Base-by-base conservation (phyloP, 768 basidiomycete genomes). In the Suillus variegatus region DNA sequence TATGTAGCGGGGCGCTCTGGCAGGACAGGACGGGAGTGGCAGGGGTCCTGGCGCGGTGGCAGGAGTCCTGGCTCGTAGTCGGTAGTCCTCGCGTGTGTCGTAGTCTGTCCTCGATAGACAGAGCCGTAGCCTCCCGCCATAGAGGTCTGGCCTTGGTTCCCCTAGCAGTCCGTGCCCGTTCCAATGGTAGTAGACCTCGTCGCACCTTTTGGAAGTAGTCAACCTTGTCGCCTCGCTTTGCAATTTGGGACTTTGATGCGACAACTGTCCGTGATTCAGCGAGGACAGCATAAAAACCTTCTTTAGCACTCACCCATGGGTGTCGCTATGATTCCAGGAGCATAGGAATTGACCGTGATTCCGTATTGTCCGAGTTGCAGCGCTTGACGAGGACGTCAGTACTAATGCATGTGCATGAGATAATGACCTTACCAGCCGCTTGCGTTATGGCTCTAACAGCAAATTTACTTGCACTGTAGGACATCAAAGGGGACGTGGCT, bases 361-460 rank as follows among this genome's bases (percentile, higher is more conserved):
- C 69, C 64, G 47, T 79, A 65, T 32, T 61, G 41, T 0, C 74
- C 75, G 35, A 77, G 67, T 65, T 80, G 80, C 28, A 69, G 9
- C 16, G 72, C 66, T 67, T 18, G 32, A 20, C 35, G 20, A 3
- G 35, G n/a, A 13, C 5, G 20, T 22, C 9, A 40, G 38, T 25
- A 43, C 40, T 49, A 40, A 61, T 35, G 14, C 20, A 41, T 6
- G 6, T n/a, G 44, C 32, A 60, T 2, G 20, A 55, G n/a, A 22
- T 25, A 3, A 41, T 7, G 43, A 46, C n/a, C 61, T 47, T 69
- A 81, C 81, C 77, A 4, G 76, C 71, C 10, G 72, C 66, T 61
- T 82, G 81, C 14, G 79, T 81, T 8, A 83, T 65, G 8, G 75
- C 79, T 25, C 79, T 74, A 25, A 81, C 66, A 20, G 80, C 78